These are phyloP conservation scores for Trichoderma sp. DNA, from an alignment of 2,329 filamentous ascomycete genomes.

Conservation along the genomic window DNA sequence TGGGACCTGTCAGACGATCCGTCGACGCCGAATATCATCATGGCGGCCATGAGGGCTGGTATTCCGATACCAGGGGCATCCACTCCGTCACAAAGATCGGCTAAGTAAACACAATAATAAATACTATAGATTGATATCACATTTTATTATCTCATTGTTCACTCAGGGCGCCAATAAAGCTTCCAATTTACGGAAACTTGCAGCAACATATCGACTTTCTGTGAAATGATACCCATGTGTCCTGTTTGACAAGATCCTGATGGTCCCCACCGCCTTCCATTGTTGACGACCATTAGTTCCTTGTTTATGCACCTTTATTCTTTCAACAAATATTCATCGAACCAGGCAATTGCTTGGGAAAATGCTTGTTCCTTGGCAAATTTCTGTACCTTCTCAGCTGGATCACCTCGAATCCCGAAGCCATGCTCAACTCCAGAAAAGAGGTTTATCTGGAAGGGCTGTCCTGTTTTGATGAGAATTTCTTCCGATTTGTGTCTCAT, in stretches of 20 bases:
- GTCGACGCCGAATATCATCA: background rate
- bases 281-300: background rate
- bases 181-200: background rate
- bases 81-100: background rate
- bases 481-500: background rate
- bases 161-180: background rate
- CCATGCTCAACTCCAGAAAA: background rate
- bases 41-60: background rate
- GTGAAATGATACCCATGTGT: background rate
- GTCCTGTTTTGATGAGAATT: background rate
- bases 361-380: background rate
- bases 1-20: background rate
- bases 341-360: background rate
- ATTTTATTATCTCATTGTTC: background rate
- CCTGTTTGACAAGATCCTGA: background rate
- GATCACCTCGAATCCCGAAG: background rate
- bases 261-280: background rate
- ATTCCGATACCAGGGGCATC: background rate
- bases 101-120: background rate
- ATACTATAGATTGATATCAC: background rate
- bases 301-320: background rate
- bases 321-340: background rate
- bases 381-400: background rate
- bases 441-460: background rate
- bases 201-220: background rate